Conservation (phyloP, 306 rosid genomes). For the Notholithocarpus densiflorus region DNA sequence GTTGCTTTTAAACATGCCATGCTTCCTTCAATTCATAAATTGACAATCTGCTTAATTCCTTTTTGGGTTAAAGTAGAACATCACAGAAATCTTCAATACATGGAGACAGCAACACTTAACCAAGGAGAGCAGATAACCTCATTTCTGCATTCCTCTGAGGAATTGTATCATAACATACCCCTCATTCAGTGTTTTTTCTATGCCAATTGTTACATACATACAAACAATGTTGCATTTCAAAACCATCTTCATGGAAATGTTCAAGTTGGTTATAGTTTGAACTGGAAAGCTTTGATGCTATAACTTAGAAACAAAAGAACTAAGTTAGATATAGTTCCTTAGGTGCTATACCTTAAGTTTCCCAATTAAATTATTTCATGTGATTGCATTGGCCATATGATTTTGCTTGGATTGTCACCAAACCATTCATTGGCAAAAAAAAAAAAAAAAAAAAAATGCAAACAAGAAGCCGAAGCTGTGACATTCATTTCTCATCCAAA, state of each 20-base stretch:
- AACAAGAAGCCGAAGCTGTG: not conserved
- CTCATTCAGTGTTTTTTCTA: not conserved
- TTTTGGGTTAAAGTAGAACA: not conserved
- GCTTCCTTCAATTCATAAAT: conserved; percentile 5
- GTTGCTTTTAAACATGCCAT: not conserved
- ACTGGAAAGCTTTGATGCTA: not conserved
- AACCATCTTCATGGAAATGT: not conserved
- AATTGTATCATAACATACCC: not conserved
- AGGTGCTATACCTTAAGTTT: no score
- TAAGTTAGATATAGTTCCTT: not conserved
- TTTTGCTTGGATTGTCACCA: not conserved
- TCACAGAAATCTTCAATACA: not conserved
- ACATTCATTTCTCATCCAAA: not conserved
- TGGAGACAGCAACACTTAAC: not conserved
- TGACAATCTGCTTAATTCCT: not conserved
- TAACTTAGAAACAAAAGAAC: not conserved
- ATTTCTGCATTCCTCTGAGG: not conserved
- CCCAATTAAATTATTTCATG: no score
- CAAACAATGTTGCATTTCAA: not conserved
- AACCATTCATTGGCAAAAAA: not conserved
- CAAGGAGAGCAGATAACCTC: no score
- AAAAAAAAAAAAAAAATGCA: not conserved
- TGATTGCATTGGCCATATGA: not conserved
- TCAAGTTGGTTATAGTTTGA: not conserved
- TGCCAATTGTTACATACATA: not conserved